Conservation (phyloP, 176 grass and related monocot species). For the Avena atlantica region DNA sequence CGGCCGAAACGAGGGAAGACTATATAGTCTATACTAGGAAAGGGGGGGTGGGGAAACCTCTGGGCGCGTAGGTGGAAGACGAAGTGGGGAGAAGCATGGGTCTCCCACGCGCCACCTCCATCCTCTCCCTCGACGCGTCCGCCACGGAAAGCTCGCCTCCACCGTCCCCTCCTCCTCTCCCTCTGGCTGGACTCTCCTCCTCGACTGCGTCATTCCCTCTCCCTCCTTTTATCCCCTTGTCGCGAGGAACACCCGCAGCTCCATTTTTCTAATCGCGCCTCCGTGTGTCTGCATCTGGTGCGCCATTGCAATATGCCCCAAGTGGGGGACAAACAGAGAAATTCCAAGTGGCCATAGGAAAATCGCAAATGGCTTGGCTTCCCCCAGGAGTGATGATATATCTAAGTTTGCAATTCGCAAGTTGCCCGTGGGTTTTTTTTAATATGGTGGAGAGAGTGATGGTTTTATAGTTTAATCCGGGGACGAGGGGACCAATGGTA, state of each 20-base stretch:
- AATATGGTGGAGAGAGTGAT: too few species aligned
- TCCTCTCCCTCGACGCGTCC: conserved; percentile 48
- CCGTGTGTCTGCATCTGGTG: conserved; percentile 20
- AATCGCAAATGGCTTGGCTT: conserved; percentile 18
- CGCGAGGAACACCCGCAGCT: conserved; percentile 8
- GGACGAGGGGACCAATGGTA: background rate
- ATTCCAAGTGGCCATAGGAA: background rate
- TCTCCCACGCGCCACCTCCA: conserved; percentile 40
- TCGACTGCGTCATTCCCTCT: conserved; percentile 49
- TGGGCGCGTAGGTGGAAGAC: conserved; percentile 41
- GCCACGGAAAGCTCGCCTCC: conserved; percentile 23
- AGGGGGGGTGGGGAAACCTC: conserved; percentile 36
- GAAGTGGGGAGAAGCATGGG: conserved; percentile 54
- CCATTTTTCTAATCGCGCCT: conserved; percentile 20
- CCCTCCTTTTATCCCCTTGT: conserved; percentile 36
- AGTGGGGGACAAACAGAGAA: background rate
- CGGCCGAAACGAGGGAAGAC: background rate
- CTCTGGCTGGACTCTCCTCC: conserved; percentile 29
- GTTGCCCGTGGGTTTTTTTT: background rate
- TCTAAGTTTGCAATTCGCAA: background rate
- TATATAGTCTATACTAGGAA: background rate
- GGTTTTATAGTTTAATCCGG: background rate
- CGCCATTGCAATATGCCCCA: conserved; percentile 27
- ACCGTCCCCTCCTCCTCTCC: conserved; percentile 39
- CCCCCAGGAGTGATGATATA: background rate